phyloP scores from a whole-genome alignment of 257 asterid genomes.

The Capsicum chinense region DNA sequence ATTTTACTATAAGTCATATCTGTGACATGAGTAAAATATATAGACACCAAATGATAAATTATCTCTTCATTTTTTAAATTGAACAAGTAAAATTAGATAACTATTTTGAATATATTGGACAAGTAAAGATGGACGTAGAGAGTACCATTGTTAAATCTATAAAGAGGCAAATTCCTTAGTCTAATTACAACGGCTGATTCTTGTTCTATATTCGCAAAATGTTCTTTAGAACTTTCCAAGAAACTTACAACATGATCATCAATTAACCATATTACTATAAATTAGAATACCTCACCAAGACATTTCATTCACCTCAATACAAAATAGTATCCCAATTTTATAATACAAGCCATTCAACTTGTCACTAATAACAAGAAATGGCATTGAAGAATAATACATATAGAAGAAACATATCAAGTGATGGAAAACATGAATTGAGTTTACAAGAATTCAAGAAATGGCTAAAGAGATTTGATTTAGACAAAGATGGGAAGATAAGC shows the following conservation, averaged over 20 bases:
- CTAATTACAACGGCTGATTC: neutral
- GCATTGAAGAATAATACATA: slow-evolving; percentile 19
- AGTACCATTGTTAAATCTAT: no score
- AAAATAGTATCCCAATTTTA: neutral
- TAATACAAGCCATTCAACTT: neutral
- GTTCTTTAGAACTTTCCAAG: slow-evolving; percentile 7
- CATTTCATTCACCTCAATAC: neutral
- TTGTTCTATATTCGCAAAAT: neutral
- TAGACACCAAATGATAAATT: no score
- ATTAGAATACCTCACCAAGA: neutral
- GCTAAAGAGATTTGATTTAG: slow-evolving; percentile 38
- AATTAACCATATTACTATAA: neutral
- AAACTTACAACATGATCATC: neutral
- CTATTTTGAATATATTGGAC: no score
- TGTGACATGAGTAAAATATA: no score
- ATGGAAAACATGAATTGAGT: slow-evolving; percentile 32
- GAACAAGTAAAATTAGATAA: no score
- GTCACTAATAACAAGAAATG: slow-evolving; percentile 21
- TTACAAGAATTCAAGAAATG: slow-evolving; percentile 43
- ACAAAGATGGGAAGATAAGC: slow-evolving; percentile 42
- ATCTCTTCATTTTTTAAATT: no score
- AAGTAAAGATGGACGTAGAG: no score
- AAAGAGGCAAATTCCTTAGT: neutral
- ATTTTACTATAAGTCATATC: no score
- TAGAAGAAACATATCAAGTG: neutral